These are phyloP conservation scores for Datisca glomerata DNA, from an alignment of 306 rosid genomes.

Conservation along the genomic window DNA sequence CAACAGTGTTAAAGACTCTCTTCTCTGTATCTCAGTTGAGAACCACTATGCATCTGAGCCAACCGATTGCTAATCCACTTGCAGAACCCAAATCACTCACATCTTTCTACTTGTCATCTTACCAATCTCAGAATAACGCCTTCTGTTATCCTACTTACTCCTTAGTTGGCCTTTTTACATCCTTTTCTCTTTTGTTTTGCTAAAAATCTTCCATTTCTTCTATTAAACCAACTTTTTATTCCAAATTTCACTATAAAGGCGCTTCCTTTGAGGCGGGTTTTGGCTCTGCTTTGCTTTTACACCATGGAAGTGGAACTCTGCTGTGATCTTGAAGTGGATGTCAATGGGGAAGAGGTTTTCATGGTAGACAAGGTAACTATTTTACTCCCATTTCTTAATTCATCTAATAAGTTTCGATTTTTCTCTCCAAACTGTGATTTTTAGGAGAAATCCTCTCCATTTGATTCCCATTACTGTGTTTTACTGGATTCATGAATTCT, in stretches of 20 bases:
- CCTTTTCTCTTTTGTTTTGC: not conserved
- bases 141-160: constrained; percentile 13
- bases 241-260: constrained; percentile 13
- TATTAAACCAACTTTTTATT: not conserved
- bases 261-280: constrained; percentile 22
- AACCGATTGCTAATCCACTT: constrained; percentile 28
- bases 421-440: not conserved
- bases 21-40: constrained; percentile 29
- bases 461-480: not conserved
- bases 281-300: not conserved
- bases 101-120: constrained; percentile 50
- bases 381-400: not conserved
- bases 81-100: constrained; percentile 16
- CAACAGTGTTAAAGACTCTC: constrained; percentile 27
- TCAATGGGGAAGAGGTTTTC: constrained; percentile 84
- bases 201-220: not conserved
- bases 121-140: constrained; percentile 39
- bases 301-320: constrained; percentile 57
- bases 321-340: constrained; percentile 87
- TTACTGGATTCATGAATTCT: not conserved
- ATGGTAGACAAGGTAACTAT: constrained; percentile 65
- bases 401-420: too few species aligned
- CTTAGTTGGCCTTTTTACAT: constrained; percentile 11
- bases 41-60: constrained; percentile 25
- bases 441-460: not conserved